Percentiles rank a stretch among this genome's conserved stretches.
These are phyloP conservation scores for Suillus placidus DNA, from an alignment of 768 basidiomycete species.

Conservation along the genomic window DNA sequence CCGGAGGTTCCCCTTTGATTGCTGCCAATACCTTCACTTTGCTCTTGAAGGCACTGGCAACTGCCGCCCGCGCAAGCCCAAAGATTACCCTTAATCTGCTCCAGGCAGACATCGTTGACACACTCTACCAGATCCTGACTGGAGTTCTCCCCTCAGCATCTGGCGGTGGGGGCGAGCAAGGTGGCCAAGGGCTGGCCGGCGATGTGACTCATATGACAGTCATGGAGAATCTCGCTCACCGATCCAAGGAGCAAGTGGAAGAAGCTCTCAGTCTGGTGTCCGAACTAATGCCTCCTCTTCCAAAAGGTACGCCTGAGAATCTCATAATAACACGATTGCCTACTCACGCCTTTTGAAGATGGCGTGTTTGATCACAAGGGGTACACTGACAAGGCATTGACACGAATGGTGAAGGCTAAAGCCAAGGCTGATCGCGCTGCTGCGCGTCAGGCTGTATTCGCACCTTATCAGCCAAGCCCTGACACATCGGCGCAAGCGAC, in stretches of 20 bases:
- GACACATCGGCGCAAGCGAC: conserved; percentile 28
- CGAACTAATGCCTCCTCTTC: conserved; percentile 90
- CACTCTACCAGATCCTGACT: conserved; percentile 92
- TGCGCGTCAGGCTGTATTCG: conserved; percentile 54
- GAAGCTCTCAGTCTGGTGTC: conserved; percentile 88
- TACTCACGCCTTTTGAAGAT: conserved; percentile 47
- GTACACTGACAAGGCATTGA: conserved; percentile 86
- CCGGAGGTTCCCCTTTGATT: conserved; percentile 84
- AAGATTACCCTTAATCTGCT: conserved; percentile 84
- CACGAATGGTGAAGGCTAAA: conserved; percentile 77
- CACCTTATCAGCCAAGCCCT: conserved; percentile 1
- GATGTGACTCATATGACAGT: conserved; percentile 96
- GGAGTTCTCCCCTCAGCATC: conserved; percentile 82
- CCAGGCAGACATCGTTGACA: conserved; percentile 91
- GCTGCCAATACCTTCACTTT: conserved; percentile 88
- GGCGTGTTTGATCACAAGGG: conserved; percentile 93
- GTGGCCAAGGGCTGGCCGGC: conserved; percentile 81
- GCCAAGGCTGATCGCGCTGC: conserved; percentile 80
- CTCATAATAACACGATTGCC: not conserved
- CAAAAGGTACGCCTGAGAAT: conserved; percentile 63
- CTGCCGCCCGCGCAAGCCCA: conserved; percentile 85
- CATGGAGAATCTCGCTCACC: conserved; percentile 95
- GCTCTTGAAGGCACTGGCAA: conserved; percentile 83
- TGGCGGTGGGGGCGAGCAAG: conserved; percentile 48
- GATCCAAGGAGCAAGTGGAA: conserved; percentile 96